Evolutionary conservation across 768 basidiomycete species (phyloP), one percentile per base, ranked within the genome.

Genomic region (Boletus speciosus): DNA sequence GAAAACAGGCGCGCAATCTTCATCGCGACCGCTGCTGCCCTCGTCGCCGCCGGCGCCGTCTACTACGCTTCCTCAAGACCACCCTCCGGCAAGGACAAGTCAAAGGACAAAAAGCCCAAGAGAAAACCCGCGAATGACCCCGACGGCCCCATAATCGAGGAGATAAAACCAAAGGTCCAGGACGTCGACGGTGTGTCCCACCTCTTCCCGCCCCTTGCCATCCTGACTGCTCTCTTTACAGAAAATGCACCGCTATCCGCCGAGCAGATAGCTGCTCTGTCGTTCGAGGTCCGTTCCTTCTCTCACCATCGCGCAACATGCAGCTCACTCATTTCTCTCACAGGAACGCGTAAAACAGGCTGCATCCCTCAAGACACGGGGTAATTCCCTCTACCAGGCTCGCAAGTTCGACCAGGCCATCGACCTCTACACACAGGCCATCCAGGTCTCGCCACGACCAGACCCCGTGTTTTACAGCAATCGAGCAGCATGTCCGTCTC

Each of bases 401-500:
- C 81, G 79, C 59, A 80, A 80, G 61, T 90, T 83, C 61, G 66
- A 71, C 6, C 72, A 74, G 41, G 89, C 89, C 10, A 79, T 78
- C 27, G 77, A 82, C 23, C 73, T 81, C 51, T 91, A 92, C 74
- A 87, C 87, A 11, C 81, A 80, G 53, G 90, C 90, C 36, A 90
- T 92, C 57, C 76, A 80, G 43, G 77, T 88, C 19, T 77, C 89
- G 5, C 85, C 89, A 8, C 85, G 83, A 67, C 83, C 86, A 7
- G 93, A 96, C 65, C 86, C 97, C 29, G 92, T 98, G 32, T 99
- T 88, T 75, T 98, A 85, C 81, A 92, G 90, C 72, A 99, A 99
- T 72, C 86, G 97, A 48, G 97, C 96, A 38, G 97, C 97, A 57
- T 98, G 96, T 93, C 55, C 52, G 86, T 63, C 21, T 25, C 10